phyloP scores from a whole-genome alignment of 73 alveolate genomes.

The Paramecium primaurelia region DNA sequence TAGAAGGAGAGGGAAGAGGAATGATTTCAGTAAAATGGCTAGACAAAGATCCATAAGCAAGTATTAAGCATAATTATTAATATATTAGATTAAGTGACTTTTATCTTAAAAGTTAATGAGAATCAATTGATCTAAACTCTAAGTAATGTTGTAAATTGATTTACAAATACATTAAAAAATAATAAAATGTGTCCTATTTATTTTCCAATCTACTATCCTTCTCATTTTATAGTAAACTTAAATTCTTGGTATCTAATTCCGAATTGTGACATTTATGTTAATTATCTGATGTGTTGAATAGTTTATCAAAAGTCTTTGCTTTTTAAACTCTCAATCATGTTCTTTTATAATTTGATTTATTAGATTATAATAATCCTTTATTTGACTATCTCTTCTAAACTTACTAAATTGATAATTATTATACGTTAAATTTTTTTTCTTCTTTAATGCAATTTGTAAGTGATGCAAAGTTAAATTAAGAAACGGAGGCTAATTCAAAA shows the following conservation, averaged over 20 bases:
- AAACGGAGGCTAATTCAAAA: not conserved
- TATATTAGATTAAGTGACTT: not conserved
- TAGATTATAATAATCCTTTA: not conserved
- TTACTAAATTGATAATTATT: not conserved
- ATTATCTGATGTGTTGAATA: not conserved
- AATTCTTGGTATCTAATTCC: not conserved
- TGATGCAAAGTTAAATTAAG: not conserved
- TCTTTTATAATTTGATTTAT: too few species aligned
- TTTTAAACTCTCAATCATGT: too few species aligned
- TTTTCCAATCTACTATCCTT: too few species aligned
- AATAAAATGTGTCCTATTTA: not conserved
- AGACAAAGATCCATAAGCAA: not conserved
- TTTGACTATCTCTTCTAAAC: not conserved
- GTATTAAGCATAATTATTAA: not conserved
- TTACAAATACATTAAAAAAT: not conserved
- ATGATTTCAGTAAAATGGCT: conserved; percentile 22
- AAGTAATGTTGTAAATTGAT: not conserved
- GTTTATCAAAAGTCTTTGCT: not conserved
- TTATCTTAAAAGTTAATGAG: not conserved
- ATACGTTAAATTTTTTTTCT: not conserved
- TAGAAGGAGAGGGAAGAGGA: conserved; percentile 39
- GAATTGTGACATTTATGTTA: not conserved
- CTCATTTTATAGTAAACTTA: not conserved
- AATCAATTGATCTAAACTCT: not conserved
- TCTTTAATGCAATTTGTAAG: not conserved